Conservation (phyloP, 176 grass and related monocot species). For the Phoenix dactylifera region DNA sequence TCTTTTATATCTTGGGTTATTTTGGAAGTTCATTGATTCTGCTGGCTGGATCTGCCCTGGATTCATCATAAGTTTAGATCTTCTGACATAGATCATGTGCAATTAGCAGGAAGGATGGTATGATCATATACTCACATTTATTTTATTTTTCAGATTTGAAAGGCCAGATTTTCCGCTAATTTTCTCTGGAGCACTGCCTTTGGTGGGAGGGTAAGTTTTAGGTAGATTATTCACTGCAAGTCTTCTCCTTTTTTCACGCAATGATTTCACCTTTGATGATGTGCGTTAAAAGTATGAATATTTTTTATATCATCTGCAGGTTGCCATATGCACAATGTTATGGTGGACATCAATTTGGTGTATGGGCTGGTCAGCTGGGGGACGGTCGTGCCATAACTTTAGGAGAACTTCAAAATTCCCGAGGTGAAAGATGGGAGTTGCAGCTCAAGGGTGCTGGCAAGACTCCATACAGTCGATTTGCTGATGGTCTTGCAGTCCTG, state of each 20-base stretch:
- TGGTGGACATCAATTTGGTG: constrained; percentile 91
- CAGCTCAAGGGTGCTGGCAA: constrained; percentile 93
- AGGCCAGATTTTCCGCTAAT: constrained; percentile 66
- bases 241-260: too few species aligned
- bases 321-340: constrained; percentile 88
- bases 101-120: too few species aligned
- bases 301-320: constrained; percentile 32
- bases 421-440: constrained; percentile 79
- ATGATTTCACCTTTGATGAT: too few species aligned
- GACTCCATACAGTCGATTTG: constrained; percentile 91
- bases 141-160: constrained; percentile 57
- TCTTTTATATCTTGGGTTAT: too few species aligned
- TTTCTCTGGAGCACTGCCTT: constrained; percentile 74
- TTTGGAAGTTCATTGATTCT: too few species aligned
- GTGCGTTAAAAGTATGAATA: too few species aligned
- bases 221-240: too few species aligned
- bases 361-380: constrained; percentile 90
- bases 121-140: too few species aligned
- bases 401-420: constrained; percentile 76
- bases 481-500: constrained; percentile 89
- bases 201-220: constrained; percentile 62
- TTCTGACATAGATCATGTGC: too few species aligned
- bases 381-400: constrained; percentile 88
- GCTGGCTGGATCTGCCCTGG: too few species aligned
- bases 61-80: too few species aligned